phyloP scores from a whole-genome alignment of 768 basidiomycete species.

The Phanerochaete carnosa region DNA sequence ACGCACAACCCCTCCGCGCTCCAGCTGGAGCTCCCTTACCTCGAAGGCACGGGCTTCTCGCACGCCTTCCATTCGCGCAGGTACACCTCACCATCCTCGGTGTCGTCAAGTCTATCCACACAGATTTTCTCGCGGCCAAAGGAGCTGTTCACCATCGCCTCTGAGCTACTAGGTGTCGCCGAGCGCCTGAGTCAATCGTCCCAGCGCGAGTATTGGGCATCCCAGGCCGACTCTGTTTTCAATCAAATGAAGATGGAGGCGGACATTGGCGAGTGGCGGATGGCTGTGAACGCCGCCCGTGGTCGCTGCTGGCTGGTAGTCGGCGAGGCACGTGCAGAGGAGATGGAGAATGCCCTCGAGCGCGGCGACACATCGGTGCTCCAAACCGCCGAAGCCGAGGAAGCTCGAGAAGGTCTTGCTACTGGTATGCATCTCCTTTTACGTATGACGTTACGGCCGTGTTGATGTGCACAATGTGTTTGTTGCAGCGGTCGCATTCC shows the following conservation, averaged over 20 bases:
- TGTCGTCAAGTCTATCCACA: neutral
- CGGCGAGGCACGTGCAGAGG: conserved; percentile 53
- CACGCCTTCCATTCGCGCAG: neutral
- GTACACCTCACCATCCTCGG: neutral
- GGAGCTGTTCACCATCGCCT: conserved; percentile 60
- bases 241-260: conserved; percentile 63
- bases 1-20: conserved; percentile 17
- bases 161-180: conserved; percentile 56
- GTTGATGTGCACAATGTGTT: neutral
- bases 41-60: neutral
- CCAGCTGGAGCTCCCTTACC: neutral
- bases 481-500: conserved; percentile 28
- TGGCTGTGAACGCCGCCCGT: conserved; percentile 41
- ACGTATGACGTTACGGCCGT: conserved; percentile 19
- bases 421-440: conserved; percentile 40
- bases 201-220: conserved; percentile 54
- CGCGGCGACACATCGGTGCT: conserved; percentile 36
- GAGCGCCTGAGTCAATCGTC: conserved; percentile 46
- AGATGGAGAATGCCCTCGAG: conserved; percentile 53
- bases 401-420: conserved; percentile 49
- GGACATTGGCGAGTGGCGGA: conserved; percentile 48
- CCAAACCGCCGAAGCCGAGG: conserved; percentile 46
- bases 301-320: conserved; percentile 55
- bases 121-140: conserved; percentile 49
- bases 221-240: conserved; percentile 60